These are phyloP conservation scores for Breynia disticha DNA, from an alignment of 441 rosid genomes.

Conservation along the genomic window DNA sequence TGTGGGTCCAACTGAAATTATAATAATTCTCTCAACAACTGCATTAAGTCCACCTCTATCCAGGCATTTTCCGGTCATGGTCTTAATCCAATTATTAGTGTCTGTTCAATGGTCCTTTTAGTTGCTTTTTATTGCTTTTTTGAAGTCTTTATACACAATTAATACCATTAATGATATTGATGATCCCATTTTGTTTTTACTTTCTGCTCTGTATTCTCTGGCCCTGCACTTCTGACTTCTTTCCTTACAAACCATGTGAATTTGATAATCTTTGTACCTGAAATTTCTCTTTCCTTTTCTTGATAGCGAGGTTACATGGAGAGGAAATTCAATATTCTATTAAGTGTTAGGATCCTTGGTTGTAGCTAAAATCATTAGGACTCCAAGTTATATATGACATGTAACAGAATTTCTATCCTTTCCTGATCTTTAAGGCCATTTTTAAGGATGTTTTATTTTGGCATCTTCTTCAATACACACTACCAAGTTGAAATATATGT, in stretches of 20 bases:
- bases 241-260: constrained; percentile 24
- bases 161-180: no score
- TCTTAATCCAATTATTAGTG: constrained; percentile 23
- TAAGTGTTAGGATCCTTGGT: no score
- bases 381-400: no score
- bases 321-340: no score
- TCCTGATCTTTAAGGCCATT: not conserved
- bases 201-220: constrained; percentile 14
- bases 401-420: no score
- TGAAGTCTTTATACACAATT: not conserved
- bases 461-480: constrained; percentile 1
- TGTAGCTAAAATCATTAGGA: no score
- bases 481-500: no score
- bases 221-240: constrained; percentile 15
- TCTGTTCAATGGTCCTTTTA: constrained; percentile 17
- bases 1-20: constrained; percentile 26
- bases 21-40: not conserved
- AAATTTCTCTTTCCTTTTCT: no score
- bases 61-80: constrained; percentile 20
- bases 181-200: not conserved
- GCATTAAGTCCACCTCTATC: constrained; percentile 16
- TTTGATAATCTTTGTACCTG: not conserved
- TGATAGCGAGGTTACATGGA: no score
- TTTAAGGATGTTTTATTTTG: constrained; percentile 3
- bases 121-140: constrained; percentile 9